Conservation (phyloP, 129 eudicot genomes). For the Arctium minus region DNA sequence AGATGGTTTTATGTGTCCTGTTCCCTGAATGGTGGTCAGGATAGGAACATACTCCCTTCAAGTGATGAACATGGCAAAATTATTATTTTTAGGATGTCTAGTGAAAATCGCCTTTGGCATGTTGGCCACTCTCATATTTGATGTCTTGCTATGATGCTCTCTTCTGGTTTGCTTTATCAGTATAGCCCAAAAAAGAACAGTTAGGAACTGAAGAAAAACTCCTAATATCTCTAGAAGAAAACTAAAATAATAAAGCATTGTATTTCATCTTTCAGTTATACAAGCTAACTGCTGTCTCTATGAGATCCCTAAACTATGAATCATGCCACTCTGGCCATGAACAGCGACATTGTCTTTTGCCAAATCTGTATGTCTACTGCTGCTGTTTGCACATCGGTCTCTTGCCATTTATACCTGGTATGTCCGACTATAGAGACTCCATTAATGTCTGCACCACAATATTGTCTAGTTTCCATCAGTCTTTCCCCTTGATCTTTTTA, state of each 20-base stretch:
- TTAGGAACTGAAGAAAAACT: not conserved
- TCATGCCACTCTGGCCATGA: conserved; percentile 10
- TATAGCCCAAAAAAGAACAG: not conserved
- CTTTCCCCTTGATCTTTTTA: conserved; percentile 38
- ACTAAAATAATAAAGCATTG: not conserved
- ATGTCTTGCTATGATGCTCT: not conserved
- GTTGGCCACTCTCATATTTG: conserved; percentile 4
- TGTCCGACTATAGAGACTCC: not conserved
- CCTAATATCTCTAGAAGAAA: not conserved
- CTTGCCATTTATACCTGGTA: not conserved
- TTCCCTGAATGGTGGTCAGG: too few species aligned
- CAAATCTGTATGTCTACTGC: conserved; percentile 19
- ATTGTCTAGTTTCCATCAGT: conserved; percentile 22
- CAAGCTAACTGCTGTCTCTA: conserved; percentile 27
- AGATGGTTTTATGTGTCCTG: not conserved
- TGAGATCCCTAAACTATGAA: conserved; percentile 15
- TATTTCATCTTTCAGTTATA: conserved; percentile 16
- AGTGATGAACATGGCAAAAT: too few species aligned
- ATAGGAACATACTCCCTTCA: too few species aligned
- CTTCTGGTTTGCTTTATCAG: not conserved
- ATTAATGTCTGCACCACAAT: not conserved
- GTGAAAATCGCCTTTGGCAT: not conserved
- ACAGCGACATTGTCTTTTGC: not conserved
- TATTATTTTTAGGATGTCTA: too few species aligned
- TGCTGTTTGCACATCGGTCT: conserved; percentile 2